phyloP scores from a whole-genome alignment of 1,284 basidiomycete species.

The Moesziomyces globuligerus region DNA sequence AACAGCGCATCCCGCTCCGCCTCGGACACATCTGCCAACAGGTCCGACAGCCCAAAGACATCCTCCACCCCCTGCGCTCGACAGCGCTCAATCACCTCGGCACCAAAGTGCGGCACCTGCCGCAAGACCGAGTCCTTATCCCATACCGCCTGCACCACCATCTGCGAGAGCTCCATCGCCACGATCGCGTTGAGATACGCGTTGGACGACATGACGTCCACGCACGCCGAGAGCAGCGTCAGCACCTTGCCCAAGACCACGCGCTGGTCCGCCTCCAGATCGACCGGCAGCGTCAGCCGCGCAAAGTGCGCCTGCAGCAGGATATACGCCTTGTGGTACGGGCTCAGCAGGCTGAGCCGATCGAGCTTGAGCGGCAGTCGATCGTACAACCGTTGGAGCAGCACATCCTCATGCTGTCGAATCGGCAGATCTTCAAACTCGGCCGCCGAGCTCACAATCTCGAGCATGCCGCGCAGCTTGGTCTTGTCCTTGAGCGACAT shows the following conservation, averaged over 20 bases:
- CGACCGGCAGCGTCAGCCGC: slow-evolving; percentile 86
- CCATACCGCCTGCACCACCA: slow-evolving; percentile 99
- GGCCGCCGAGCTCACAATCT: slow-evolving; percentile 93
- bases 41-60: slow-evolving; percentile 59
- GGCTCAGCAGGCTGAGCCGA: slow-evolving; percentile 85
- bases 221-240: slow-evolving; percentile 76
- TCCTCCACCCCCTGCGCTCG: slow-evolving; percentile 69
- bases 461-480: slow-evolving; percentile 95
- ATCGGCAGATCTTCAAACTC: slow-evolving; percentile 92
- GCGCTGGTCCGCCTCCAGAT: slow-evolving; percentile 89
- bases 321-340: slow-evolving; percentile 97
- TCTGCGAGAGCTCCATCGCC: slow-evolving; percentile 99
- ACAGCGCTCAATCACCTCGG: slow-evolving; percentile 79
- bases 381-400: slow-evolving; percentile 82
- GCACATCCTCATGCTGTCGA: slow-evolving; percentile 72
- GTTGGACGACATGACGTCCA: slow-evolving; percentile 97
- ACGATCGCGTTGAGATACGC: slow-evolving; percentile 92
- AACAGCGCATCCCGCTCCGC: slow-evolving; percentile 74
- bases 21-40: slow-evolving; percentile 57
- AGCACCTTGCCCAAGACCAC: slow-evolving; percentile 88
- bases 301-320: slow-evolving; percentile 97
- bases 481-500: slow-evolving; percentile 94
- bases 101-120: slow-evolving; percentile 94
- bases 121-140: slow-evolving; percentile 80
- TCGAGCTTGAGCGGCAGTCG: slow-evolving; percentile 94